Evolutionary conservation across 176 grass and related monocot genomes (phyloP), one percentile per base, ranked within the genome.

Genomic region (Avena sativa): DNA sequence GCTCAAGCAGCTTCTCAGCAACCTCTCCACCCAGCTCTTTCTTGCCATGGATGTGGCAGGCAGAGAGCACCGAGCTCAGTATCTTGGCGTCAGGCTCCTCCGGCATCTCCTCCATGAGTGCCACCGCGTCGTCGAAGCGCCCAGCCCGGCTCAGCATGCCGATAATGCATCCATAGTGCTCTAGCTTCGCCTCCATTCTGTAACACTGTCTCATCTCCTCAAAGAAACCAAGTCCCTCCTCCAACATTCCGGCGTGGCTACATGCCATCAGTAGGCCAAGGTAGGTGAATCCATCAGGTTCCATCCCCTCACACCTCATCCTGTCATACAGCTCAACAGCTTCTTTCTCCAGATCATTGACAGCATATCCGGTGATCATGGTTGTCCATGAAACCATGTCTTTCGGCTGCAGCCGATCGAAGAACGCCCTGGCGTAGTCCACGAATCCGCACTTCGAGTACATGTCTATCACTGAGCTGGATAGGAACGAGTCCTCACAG

Each of bases 251-350:
- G 3, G 93, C 62, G 58, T 95, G 90, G 51, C 68, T 59, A 25
- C 93, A 95, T 49, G 93, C 93, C 85, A 92, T 88, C 46, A 95
- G 87, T 76, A 95, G 74, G 28, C 90, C 90, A 36, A 95, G 76
- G 34, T 79, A 92, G 23, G 87, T 95, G 46, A 90, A 86, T 43
- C 59, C 85, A 79, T 92, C 90, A 12, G 93, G 90, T 17, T 92
- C 84, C 68, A 92, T 12, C 36, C 82, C 90, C 51, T 80, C 74
- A 16, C 43, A 25, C 74, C 79, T 81, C 87, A 95, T 95, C 34
- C 64, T 83, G 56, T 26, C 36, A 21, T 83, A 95, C 2, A 95
- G 40, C 64, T 58, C n/a, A 43, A 90, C 57, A 17, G 90, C 90
- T 76, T 95, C 90, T n/a, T 72, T 46, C 23, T 72, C 90, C 21